Percentiles rank a stretch among this genome's conserved stretches.
Conservation (phyloP, 2,329 filamentous ascomycete genomes). For the Byssochlamys sp. region DNA sequence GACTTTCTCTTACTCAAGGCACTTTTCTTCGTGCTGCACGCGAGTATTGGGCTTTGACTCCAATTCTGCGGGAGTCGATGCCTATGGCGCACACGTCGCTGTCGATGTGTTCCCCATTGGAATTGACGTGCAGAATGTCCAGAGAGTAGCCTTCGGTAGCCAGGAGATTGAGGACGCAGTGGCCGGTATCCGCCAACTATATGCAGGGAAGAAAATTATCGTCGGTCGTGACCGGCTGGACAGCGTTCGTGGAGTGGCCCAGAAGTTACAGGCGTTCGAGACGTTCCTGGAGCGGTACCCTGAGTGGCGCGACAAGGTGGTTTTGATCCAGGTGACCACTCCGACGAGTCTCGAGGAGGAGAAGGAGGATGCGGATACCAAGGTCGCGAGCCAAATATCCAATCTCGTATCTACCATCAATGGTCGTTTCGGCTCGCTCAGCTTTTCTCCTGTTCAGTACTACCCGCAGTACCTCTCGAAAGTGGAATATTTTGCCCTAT, state of each 20-base stretch:
- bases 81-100: conserved; percentile 77
- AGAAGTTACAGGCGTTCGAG: conserved; percentile 91
- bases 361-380: conserved; percentile 65
- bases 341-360: conserved; percentile 72
- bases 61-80: conserved; percentile 73
- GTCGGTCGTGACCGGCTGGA: conserved; percentile 90
- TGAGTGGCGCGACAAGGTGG: conserved; percentile 83
- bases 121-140: conserved; percentile 75
- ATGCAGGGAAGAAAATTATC: conserved; percentile 86
- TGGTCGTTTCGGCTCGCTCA: conserved; percentile 74
- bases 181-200: conserved; percentile 62
- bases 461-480: conserved; percentile 85
- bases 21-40: conserved; percentile 90
- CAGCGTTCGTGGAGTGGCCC: conserved; percentile 83
- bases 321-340: conserved; percentile 89
- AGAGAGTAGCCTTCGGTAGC: conserved; percentile 62
- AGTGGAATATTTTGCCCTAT: conserved; percentile 88
- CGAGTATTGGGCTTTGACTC: conserved; percentile 84
- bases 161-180: conserved; percentile 63
- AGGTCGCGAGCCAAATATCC: conserved; percentile 78
- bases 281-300: conserved; percentile 82
- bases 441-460: conserved; percentile 84
- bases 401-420: conserved; percentile 88
- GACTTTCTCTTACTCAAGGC: conserved; percentile 86
- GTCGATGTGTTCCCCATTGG: conserved; percentile 92